A percentile compares a stretch with the other conserved stretches of the same genome.
Evolutionary conservation across 345 rosid species (phyloP).

Genomic region (Gossypium longicalyx): DNA sequence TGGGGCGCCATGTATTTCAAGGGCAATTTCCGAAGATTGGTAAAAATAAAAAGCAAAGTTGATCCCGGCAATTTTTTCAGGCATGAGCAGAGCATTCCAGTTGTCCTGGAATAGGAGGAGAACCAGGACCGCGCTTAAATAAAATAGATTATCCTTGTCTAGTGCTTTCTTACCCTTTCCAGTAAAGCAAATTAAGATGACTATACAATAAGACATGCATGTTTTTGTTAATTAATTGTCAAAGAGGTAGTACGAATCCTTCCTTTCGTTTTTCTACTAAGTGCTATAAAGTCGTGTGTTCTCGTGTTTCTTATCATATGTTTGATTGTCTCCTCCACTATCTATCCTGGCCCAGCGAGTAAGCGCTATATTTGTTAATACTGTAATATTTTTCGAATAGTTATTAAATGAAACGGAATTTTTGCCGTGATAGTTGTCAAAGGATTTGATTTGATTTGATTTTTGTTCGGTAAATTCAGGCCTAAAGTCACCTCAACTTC

Average conservation of each 20-base stretch:
- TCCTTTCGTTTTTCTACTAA: neutral
- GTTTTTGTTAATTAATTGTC: neutral
- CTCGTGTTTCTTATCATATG: neutral
- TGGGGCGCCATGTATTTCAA: slow-evolving; percentile 29
- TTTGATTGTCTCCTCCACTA: neutral
- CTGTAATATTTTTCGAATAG: neutral
- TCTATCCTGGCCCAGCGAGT: neutral
- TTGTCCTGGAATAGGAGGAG: neutral
- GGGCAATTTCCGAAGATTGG: slow-evolving; percentile 16
- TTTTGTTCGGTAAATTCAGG: neutral
- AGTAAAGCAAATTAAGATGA: neutral
- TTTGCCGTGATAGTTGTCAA: no score
- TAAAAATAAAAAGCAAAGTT: slow-evolving; percentile 4
- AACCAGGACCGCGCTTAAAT: neutral
- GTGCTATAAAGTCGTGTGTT: neutral
- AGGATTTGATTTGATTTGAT: neutral
- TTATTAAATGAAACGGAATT: neutral
- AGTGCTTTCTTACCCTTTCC: neutral
- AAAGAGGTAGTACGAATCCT: neutral
- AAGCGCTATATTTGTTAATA: no score
- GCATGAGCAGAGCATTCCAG: slow-evolving; percentile 23
- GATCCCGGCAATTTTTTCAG: slow-evolving; percentile 16
- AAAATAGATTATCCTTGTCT: neutral
- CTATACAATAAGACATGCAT: neutral
- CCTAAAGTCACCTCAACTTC: neutral